Evolutionary conservation across 371 early-diverging fungal genomes (phyloP), one percentile per base, ranked within the genome.

Genomic region (Nematocida sp.): DNA sequence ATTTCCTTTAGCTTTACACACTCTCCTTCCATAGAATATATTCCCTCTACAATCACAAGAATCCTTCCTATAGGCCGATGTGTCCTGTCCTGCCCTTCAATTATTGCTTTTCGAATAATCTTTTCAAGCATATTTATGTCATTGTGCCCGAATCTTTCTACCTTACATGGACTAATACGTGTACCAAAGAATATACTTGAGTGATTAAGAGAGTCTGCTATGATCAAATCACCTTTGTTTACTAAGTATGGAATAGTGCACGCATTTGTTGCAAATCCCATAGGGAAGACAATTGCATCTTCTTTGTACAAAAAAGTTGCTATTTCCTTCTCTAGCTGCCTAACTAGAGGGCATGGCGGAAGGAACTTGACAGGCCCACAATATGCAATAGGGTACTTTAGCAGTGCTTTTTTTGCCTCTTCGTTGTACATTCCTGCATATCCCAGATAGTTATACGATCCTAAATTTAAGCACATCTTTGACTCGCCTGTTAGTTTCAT

Each of bases 261-360:
- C n/a, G 94, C 91, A 86, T 99, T 98, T 81, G 98, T 97, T 11
- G 96, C 97, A 86, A 94, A 98, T 9, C 99, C 99, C 96, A 97
- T 98, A 44, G 92, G 91, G 71, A 94, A 92, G 62, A 95, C 89
- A 82, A 97, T 92, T 45, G 95, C 91, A 72, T 91, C 92, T 87
- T 96, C 95, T 83, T 92, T 89, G 52, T 96, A 93, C 52, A 97
- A 89, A 87, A 97, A 99, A 20, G 91, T 89, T n/a, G 98, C 95
- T 5, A 96, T 93, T 72, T 93, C 89, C 4, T 89, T 88, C 88
- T 99, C 99, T 20, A 94, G 89, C 84, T 94, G 91, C 27, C 83
- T 85, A 82, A 92, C 91, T 55, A 93, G 87, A 55, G 90, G 90
- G 9, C 88, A 85, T 3, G 90, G 87, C 45, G 93, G 93, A 33